Evolutionary conservation across 108 stramenopile species (phyloP), one percentile per base, ranked within the genome.

Genomic region (Cyclotella kingstonii): DNA sequence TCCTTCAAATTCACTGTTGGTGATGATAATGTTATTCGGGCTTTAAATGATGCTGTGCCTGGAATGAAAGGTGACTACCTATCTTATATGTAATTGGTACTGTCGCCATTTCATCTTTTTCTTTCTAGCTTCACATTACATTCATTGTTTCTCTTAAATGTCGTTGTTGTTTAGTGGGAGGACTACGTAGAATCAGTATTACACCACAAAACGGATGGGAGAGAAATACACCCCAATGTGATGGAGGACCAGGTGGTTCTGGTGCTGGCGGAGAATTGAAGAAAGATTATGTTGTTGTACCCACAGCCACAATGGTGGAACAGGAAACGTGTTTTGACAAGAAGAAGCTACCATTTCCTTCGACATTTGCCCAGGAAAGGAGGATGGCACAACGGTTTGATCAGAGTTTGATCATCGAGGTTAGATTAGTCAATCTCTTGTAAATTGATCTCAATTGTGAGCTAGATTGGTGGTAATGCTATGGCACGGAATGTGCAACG

Each of bases 351-450:
- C 92, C 93, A 10, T 94, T 94, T 58, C 93, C 93, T 8, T 40
- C 59, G 3, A 71, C 81, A 11, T 94, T 87, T 66, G 93, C 83
- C 8, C 76, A 90, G 64, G 87, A 89, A 46, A 69, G 93, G 48
- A 69, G 93, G 33, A 86, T 94, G 87, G 93, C 89, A 9, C 93
- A 94, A 57, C 71, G 89, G 30, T 94, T 94, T 61, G 93, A 94
- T 68, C 93, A 94, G 71, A 74, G 70, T 48, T 59, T 94, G 39
- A 94, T 94, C 49, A 78, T 94, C 78, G 93, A 94, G 63, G 85
- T 94, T 2, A 65, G 84, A 48, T 63, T 90, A 39, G 84, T 87
- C 4, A 60, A 60, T 60, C 30, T 73, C n/a, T 27, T 48, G 42
- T 63, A 61, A 31, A n/a, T n/a, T n/a, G n/a, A n/a, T n/a, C n/a